Percentiles rank a stretch among this genome's conserved stretches.
Evolutionary conservation across 805 yeast genomes (phyloP).

Genomic region (Saccharomycopsis schoenii): DNA sequence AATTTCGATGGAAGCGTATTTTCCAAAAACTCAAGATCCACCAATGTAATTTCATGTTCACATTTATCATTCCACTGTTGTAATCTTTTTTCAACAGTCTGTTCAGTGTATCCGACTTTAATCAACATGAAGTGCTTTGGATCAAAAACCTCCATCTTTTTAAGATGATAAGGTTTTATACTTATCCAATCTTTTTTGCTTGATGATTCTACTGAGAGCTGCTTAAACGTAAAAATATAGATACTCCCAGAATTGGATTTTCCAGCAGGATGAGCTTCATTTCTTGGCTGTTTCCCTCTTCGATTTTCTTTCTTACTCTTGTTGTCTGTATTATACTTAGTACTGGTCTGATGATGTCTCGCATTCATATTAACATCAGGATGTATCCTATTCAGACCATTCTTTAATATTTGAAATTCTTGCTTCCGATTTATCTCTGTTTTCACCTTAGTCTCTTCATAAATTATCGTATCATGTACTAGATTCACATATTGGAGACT

Average conservation of each 20-base stretch:
- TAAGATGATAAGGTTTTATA: constrained; percentile 22
- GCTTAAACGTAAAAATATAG: constrained; percentile 40
- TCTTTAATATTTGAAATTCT: background rate
- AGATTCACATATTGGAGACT: background rate
- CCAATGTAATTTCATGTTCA: constrained; percentile 33
- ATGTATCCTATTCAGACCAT: no score
- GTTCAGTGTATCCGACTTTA: constrained; percentile 47
- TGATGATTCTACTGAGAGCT: constrained; percentile 25
- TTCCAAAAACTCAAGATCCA: constrained; percentile 27
- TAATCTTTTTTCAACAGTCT: constrained; percentile 31
- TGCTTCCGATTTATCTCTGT: background rate
- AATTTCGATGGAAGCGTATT: constrained; percentile 18
- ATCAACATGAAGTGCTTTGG: constrained; percentile 32
- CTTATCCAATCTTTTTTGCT: constrained; percentile 28
- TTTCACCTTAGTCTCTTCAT: background rate
- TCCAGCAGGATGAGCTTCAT: background rate
- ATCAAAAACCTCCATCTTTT: constrained; percentile 24
- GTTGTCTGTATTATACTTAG: no score
- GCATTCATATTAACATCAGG: no score
- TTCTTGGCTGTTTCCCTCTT: background rate
- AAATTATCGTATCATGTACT: background rate
- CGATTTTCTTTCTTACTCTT: background rate
- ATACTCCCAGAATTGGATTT: constrained; percentile 31
- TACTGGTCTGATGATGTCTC: background rate
- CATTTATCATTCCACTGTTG: constrained; percentile 47